phyloP scores from a whole-genome alignment of 192 early-diverging fungal genomes.

The Cetraspora pellucida region DNA sequence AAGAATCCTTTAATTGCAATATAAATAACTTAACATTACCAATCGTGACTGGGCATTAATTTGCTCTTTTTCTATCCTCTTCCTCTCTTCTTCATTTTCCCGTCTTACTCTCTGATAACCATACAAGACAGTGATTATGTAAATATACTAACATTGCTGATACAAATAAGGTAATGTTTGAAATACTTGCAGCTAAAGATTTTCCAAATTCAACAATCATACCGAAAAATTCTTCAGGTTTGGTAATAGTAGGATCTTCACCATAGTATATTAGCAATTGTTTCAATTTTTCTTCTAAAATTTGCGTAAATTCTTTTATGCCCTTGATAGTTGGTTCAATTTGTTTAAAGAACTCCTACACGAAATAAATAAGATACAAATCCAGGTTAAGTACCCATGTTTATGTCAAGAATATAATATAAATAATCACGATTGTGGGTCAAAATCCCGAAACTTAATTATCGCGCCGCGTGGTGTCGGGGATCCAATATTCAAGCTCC shows the following conservation, averaged over 20 bases:
- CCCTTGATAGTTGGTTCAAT: conserved; percentile 49
- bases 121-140: not conserved
- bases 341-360: conserved; percentile 50
- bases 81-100: conserved; percentile 43
- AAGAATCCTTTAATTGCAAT: not conserved
- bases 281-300: conserved; percentile 51
- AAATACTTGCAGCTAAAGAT: conserved; percentile 49
- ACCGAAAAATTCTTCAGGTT: conserved; percentile 61
- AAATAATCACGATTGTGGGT: too few species aligned
- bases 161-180: not conserved
- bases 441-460: too few species aligned
- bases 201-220: conserved; percentile 52
- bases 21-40: conserved; percentile 1
- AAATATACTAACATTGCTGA: not conserved
- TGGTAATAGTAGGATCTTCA: conserved; percentile 51
- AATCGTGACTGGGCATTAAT: not conserved
- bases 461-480: too few species aligned
- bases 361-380: not conserved
- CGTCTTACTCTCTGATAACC: conserved; percentile 34
- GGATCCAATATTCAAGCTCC: too few species aligned
- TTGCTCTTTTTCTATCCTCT: conserved; percentile 31
- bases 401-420: not conserved
- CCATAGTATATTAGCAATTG: conserved; percentile 54
- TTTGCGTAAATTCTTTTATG: conserved; percentile 42
- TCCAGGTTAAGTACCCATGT: too few species aligned